Conservation (phyloP, 352 stramenopile genomes). For the Phytophthora cajani region DNA sequence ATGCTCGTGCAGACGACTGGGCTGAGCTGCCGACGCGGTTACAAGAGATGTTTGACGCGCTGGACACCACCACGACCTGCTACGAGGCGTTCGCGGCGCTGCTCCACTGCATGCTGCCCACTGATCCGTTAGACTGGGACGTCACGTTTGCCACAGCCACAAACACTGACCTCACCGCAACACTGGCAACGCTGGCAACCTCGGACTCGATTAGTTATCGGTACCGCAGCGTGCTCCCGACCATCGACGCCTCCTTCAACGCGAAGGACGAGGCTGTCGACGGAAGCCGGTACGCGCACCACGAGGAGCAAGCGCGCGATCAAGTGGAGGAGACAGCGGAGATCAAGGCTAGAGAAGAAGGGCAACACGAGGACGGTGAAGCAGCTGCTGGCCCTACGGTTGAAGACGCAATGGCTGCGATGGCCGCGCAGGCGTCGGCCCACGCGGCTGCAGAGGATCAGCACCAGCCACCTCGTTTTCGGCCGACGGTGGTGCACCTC, state of each 20-base stretch:
- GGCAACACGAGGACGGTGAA: not conserved
- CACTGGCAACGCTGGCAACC: not conserved
- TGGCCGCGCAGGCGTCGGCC: not conserved
- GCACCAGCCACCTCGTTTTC: not conserved
- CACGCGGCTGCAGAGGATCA: not conserved
- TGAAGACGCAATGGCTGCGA: not conserved
- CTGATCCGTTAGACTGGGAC: constrained; percentile 5
- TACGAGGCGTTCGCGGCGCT: constrained; percentile 43
- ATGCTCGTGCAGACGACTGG: not conserved
- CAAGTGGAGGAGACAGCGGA: not conserved
- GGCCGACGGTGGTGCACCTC: not conserved
- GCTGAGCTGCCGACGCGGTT: not conserved
- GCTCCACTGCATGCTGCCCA: constrained; percentile 36
- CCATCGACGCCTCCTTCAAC: constrained; percentile 6
- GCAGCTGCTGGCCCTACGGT: not conserved
- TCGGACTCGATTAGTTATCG: not conserved
- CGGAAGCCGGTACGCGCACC: not conserved
- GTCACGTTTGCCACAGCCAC: not conserved
- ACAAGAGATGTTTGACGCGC: constrained; percentile 27
- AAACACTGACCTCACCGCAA: not conserved
- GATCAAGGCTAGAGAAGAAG: not conserved
- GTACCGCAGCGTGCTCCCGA: not conserved
- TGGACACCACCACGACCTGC: constrained; percentile 37
- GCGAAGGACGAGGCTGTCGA: not conserved
- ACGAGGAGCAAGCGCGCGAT: not conserved